A percentile compares a stretch with the other conserved stretches of the same genome.
Conservation (phyloP, 1,284 basidiomycete species). For the Rhizoctonia solani region DNA sequence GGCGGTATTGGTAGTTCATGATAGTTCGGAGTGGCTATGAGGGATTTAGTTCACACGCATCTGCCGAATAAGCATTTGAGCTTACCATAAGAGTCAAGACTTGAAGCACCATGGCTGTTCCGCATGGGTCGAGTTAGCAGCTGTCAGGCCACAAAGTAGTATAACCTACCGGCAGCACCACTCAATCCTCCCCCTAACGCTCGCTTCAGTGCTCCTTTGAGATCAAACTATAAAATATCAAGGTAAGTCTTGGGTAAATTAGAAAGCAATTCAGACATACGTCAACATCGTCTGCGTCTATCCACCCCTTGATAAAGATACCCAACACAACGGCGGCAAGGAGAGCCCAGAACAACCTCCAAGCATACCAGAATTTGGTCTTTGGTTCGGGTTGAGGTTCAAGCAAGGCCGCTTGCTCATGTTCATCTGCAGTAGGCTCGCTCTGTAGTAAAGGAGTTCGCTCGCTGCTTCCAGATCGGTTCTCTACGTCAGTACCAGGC, state of each 20-base stretch:
- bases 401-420: conserved; percentile 11
- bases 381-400: conserved; percentile 8
- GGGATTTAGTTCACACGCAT: conserved; percentile 3
- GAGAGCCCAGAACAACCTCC: conserved; percentile 23
- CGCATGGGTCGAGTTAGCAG: neutral
- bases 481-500: neutral
- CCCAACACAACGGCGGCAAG: conserved; percentile 15
- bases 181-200: conserved; percentile 85
- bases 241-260: neutral
- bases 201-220: conserved; percentile 69
- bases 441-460: neutral
- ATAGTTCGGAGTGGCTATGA: conserved; percentile 73
- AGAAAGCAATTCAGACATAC: conserved; percentile 49
- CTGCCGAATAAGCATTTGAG: neutral
- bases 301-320: conserved; percentile 65
- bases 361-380: conserved; percentile 25
- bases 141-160: neutral
- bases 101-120: conserved; percentile 82
- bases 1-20: conserved; percentile 92
- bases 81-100: conserved; percentile 80
- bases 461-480: neutral
- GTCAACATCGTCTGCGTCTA: conserved; percentile 67
- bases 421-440: too few species aligned
- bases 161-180: conserved; percentile 69
- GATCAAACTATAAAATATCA: conserved; percentile 65